Evolutionary conservation across 176 grass and related monocot species (phyloP).

Genomic region (Musa acuminata): DNA sequence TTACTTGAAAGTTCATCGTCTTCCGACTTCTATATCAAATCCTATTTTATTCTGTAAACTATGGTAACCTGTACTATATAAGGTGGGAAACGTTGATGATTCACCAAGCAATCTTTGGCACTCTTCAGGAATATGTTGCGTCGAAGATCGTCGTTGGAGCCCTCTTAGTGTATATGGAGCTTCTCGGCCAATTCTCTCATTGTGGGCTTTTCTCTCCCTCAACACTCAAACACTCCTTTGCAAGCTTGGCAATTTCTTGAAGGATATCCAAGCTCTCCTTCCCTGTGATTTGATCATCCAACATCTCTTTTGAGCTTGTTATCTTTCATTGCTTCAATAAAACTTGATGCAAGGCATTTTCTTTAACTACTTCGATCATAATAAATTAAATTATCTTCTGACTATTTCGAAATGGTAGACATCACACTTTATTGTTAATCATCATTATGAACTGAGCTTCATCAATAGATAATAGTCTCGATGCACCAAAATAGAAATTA

Average conservation of each 20-base stretch:
- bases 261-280: conserved; percentile 29
- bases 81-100: not conserved
- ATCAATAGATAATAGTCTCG: conserved; percentile 18
- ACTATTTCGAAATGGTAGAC: conserved; percentile 21
- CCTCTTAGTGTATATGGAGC: conserved; percentile 35
- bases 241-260: conserved; percentile 28
- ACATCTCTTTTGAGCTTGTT: conserved; percentile 32
- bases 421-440: conserved; percentile 23
- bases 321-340: conserved; percentile 27
- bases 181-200: conserved; percentile 53
- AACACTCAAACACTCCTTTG: conserved; percentile 46
- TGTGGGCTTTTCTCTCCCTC: conserved; percentile 39
- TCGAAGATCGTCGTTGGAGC: conserved; percentile 23
- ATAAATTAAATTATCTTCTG: not conserved
- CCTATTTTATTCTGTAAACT: no score
- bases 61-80: no score
- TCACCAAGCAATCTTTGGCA: conserved; percentile 33
- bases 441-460: not conserved
- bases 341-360: conserved; percentile 41
- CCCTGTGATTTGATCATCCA: conserved; percentile 34
- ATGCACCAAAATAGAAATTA: conserved; percentile 28
- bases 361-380: conserved; percentile 21
- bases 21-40: no score
- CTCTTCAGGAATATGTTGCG: conserved; percentile 20
- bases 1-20: no score